A percentile compares a stretch with the other conserved stretches of the same genome.
phyloP scores from a whole-genome alignment of 345 rosid genomes.

The Salix viminalis region DNA sequence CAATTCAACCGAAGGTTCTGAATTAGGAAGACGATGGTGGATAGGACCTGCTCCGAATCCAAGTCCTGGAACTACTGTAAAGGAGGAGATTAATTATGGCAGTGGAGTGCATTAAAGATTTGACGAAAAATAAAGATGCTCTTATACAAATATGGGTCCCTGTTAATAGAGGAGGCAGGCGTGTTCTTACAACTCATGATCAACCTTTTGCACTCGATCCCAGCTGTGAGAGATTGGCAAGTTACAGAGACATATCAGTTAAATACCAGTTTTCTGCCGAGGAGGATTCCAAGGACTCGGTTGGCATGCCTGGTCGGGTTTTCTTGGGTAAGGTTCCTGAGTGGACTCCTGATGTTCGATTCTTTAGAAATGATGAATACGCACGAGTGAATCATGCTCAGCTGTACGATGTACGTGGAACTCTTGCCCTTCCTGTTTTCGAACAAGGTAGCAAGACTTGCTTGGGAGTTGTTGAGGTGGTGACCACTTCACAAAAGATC shows the following conservation, averaged over 20 bases:
- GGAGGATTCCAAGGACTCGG: constrained; percentile 53
- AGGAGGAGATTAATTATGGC: constrained; percentile 64
- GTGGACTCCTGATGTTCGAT: constrained; percentile 95
- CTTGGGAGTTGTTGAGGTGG: constrained; percentile 90
- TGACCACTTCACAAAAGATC: constrained; percentile 65
- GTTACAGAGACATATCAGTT: constrained; percentile 70
- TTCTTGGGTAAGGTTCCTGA: constrained; percentile 81
- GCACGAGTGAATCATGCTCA: constrained; percentile 71
- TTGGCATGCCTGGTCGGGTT: constrained; percentile 84
- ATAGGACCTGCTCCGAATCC: constrained; percentile 51
- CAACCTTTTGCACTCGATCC: constrained; percentile 69
- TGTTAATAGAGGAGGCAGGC: constrained; percentile 57
- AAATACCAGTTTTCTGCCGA: constrained; percentile 71
- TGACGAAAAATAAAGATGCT: constrained; percentile 54
- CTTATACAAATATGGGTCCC: constrained; percentile 92
- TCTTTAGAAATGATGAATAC: constrained; percentile 82
- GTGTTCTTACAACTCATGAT: constrained; percentile 55
- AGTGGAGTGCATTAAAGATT: constrained; percentile 53
- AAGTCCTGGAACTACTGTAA: constrained; percentile 47
- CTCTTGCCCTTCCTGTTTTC: constrained; percentile 86
- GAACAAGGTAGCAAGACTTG: constrained; percentile 79
- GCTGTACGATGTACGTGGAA: constrained; percentile 67
- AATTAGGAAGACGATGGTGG: constrained; percentile 58
- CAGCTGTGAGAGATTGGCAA: constrained; percentile 52
- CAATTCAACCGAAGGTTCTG: constrained; percentile 30